Base-by-base conservation (phyloP, 768 basidiomycete species). In the Tricholoma sp. region DNA sequence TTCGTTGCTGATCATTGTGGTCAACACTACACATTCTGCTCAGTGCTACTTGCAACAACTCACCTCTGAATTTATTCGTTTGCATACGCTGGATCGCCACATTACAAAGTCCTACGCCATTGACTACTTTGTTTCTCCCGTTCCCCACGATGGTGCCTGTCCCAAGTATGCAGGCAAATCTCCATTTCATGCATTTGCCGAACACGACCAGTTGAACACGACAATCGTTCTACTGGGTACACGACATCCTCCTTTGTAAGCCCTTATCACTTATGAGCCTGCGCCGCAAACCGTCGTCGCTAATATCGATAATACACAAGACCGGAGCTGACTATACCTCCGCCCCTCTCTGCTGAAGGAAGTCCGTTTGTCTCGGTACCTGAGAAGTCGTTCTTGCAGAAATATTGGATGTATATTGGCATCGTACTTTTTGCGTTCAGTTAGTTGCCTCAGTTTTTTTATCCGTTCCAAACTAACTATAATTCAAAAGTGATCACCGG, bases 381-480 rank as follows among this genome's bases (percentile, higher is more conserved):
- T 0, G 91, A 95, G 66, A 89, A 93, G 70, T 74, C 83, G 10
- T 91, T 94, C 70, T 56, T 94, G 41, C 88, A 91, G 65, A 94
- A 94, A 68, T 95, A 95, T 70, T 95, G 94, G 94, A 76, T 94
- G 70, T 94, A 93, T 64, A 80, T 91, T 35, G 73, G 79, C 3
- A 69, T 82, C 45, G 69, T 87, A 9, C 65, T 88, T 16, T 80
- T 84, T 45, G 64, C 88, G 16, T 54, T 89, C 66, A 70, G 85
- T 80, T 37, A 18, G 22, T 55, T 53, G 29, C 27, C 6, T 47
- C 11, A 34, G 12, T 9, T 37, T 4, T 39, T 9, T 35, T 21
- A 11, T 39, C 21, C 31, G 37, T 3, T 4, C 43, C 55, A 11
- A 24, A 46, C 32, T 56, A 18, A 56, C 43, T 11, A 24, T 43